Evolutionary conservation across 441 rosid genomes (phyloP), one percentile per base, ranked within the genome.

Genomic region (Euphorbia celastroides): DNA sequence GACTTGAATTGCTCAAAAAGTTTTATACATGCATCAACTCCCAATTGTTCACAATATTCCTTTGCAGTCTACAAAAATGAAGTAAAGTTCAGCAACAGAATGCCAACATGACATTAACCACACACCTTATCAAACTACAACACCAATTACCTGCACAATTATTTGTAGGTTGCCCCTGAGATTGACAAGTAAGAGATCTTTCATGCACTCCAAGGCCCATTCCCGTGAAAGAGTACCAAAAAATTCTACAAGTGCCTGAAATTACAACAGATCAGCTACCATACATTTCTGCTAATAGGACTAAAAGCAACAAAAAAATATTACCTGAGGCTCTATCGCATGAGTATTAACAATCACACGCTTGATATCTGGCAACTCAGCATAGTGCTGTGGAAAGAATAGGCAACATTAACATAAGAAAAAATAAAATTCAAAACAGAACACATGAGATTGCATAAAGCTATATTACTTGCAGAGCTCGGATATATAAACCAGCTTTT

Each of bases 181-280:
- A 78, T 94, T 89, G 74, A 89, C 98, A 64, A 92, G 74, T 57
- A 94, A 72, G 60, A 94, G 98, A 78, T 94, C 99, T 81, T 90
- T 95, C 98, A 95, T 95, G 84, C 99, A 92, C 79, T 95, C 99
- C 82, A 95, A 79, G 67, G 96, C 98, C 99, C 98, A 95, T 75
- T 95, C 99, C 68, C 90, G 81, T 66, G 99, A 95, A 70, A 95
- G 96, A 75, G 97, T 90, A 55, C 98, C 98, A 59, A 95, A 95
- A 75, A 88, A 95, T 82, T 92, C 99, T 5, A 95, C 98, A 68
- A 95, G 96, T 6, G 99, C 84, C 99, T 95, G 82, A 59, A 80
- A 66, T 36, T 11, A 66, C 66, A 55, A 31, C 46, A 50, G 41
- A 64, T n/a, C n/a, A n/a, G n/a, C n/a, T n/a, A n/a, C n/a, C n/a